phyloP scores from a whole-genome alignment of 106 monocot species.

The Phalaenopsis equestris region DNA sequence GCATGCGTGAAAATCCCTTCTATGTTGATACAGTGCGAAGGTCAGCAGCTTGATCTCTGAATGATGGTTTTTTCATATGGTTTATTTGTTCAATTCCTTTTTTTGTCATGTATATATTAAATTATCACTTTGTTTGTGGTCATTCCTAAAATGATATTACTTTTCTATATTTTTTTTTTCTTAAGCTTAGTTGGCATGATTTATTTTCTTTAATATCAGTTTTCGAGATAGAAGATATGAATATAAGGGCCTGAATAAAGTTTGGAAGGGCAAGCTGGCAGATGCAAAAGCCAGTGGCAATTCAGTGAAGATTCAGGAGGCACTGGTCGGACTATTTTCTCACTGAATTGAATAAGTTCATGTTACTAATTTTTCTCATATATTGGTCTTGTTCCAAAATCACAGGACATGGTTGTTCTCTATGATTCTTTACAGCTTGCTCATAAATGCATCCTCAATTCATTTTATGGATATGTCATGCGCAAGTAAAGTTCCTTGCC shows the following conservation, averaged over 20 bases:
- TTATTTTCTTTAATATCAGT: conserved; percentile 31
- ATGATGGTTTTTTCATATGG: not conserved
- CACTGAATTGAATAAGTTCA: not conserved
- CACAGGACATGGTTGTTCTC: conserved; percentile 96
- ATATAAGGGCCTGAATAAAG: conserved; percentile 95
- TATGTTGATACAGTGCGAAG: conserved; percentile 97
- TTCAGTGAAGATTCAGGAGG: conserved; percentile 90
- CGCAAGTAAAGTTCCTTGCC: conserved; percentile 69
- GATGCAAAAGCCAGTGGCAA: conserved; percentile 90
- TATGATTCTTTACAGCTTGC: conserved; percentile 99
- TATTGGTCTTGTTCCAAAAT: conserved; percentile 10
- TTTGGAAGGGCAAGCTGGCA: conserved; percentile 84
- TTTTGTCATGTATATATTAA: not conserved
- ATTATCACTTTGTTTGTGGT: not conserved
- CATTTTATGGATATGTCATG: conserved; percentile 99
- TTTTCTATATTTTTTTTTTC: not conserved
- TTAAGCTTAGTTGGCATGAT: not conserved
- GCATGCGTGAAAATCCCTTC: conserved; percentile 99
- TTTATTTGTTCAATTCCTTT: not conserved
- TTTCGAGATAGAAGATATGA: conserved; percentile 97
- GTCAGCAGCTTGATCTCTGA: conserved; percentile 24
- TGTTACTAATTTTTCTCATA: not conserved
- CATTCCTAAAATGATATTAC: not conserved
- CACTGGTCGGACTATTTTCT: conserved; percentile 40
- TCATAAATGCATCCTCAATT: conserved; percentile 97